Base-by-base conservation (phyloP, 352 stramenopile genomes). In the Pythium pectinolyticum region DNA sequence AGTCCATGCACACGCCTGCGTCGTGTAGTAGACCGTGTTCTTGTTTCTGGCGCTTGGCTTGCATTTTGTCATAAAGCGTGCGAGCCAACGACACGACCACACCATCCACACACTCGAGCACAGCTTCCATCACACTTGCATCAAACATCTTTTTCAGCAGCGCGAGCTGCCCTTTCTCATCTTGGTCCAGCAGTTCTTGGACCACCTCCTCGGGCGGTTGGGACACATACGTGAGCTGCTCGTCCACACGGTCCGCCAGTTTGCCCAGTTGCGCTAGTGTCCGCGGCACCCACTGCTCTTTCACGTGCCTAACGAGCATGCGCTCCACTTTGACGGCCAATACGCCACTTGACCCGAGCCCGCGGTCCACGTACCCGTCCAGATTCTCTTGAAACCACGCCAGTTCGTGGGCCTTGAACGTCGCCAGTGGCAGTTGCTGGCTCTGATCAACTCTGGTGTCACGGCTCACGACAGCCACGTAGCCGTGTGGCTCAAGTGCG, bases 381-480 rank as follows among this genome's bases (percentile, higher is more conserved):
- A 77, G 19, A 22, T 82, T 62, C 32, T 73, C 27, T 10, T 67
- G 28, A 22, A 77, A 24, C 67, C 69, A 82, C 28, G 40, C 54
- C 7, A 66, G 60, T 41, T 79, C 68, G 20, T 72, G 50, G 1
- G 31, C 30, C 41, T 74, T 77, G 15, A 62, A 68, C 22, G 65
- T 32, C 4, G 69, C 65, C 19, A 82, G 51, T 2, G 53, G 48
- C 11, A 57, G 12, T 34, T 72, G 57, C 11, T 57, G 47, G 34
- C 43, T 51, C 31, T 45, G 20, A 15, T 35, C 22, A 8, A 53
- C 3, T 8, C 69, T 61, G 0, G 69, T 73, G 51, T 82, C 69
- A 6, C 74, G 69, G 51, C 71, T 79, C 62, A 61, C 72, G 19
- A 82, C 68, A 5, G 57, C 74, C 9, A 82, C 74, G 24, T 79